Percentiles rank a stretch among this genome's conserved stretches.
These are phyloP conservation scores for Sapria himalayana DNA, from an alignment of 345 rosid genomes.

Conservation along the genomic window DNA sequence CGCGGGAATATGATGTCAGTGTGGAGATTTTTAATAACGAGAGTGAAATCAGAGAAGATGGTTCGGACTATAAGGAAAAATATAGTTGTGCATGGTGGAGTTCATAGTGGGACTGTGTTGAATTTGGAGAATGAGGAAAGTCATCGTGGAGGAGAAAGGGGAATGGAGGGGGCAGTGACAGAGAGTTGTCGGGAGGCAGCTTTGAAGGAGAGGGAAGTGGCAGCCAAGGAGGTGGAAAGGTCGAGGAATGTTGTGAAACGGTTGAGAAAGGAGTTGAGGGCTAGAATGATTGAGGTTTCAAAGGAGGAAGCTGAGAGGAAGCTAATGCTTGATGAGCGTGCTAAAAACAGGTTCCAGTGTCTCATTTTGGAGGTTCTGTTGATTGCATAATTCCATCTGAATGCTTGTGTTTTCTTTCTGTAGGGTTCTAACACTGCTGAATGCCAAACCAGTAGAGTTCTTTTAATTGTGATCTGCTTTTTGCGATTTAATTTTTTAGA, in stretches of 20 bases:
- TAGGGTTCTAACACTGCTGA: no score
- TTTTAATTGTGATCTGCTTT: no score
- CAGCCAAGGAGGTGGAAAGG: conserved; percentile 63
- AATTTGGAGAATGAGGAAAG: conserved; percentile 31
- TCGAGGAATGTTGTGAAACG: conserved; percentile 52
- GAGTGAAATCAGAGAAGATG: conserved; percentile 75
- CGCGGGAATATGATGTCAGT: conserved; percentile 76
- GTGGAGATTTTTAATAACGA: conserved; percentile 44
- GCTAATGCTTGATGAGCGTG: conserved; percentile 78
- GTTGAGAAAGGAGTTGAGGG: conserved; percentile 66
- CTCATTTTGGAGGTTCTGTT: no score
- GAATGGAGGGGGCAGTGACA: conserved; percentile 11
- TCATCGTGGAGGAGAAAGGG: conserved; percentile 33
- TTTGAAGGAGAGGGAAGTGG: conserved; percentile 46
- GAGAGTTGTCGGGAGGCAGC: conserved; percentile 36
- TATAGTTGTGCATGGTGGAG: conserved; percentile 47
- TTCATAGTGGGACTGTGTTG: conserved; percentile 13
- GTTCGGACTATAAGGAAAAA: conserved; percentile 60
- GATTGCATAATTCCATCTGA: no score
- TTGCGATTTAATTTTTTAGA: no score
- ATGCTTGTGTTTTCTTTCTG: no score
- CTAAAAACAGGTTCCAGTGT: conserved; percentile 59
- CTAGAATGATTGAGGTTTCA: conserved; percentile 77
- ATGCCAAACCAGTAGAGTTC: no score
- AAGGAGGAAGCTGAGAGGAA: conserved; percentile 89